Conservation (phyloP, 208 protist genomes). For the Trypanosoma scelopori region DNA sequence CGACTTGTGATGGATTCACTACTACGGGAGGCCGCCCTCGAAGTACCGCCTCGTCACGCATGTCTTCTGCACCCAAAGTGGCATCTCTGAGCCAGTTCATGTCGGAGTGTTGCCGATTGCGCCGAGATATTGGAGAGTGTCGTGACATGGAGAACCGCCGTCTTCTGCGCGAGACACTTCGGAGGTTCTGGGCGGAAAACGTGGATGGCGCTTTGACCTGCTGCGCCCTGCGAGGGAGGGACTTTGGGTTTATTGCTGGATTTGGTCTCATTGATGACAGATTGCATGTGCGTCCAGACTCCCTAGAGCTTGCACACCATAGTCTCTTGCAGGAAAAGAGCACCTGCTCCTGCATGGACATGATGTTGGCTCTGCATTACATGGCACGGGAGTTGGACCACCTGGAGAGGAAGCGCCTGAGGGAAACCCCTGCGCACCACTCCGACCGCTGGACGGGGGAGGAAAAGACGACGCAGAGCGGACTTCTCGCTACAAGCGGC, state of each 20-base stretch:
- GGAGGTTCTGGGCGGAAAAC: slow-evolving; percentile 58
- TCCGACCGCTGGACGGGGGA: not conserved
- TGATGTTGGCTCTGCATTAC: slow-evolving; percentile 60
- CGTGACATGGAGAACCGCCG: slow-evolving; percentile 33
- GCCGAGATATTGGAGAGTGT: slow-evolving; percentile 37
- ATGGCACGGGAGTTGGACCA: slow-evolving; percentile 54
- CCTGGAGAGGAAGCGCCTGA: slow-evolving; percentile 22
- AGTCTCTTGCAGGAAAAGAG: slow-evolving; percentile 33
- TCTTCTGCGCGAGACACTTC: slow-evolving; percentile 35
- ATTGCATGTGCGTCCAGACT: slow-evolving; percentile 43
- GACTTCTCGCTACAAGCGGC: too few species aligned
- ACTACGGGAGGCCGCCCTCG: not conserved
- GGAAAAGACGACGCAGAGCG: not conserved
- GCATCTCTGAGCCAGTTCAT: slow-evolving; percentile 67
- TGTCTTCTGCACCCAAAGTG: not conserved
- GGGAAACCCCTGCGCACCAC: not conserved
- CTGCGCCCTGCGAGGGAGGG: slow-evolving; percentile 50
- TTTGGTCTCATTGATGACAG: slow-evolving; percentile 60
- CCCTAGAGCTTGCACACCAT: slow-evolving; percentile 35
- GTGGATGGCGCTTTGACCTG: slow-evolving; percentile 55
- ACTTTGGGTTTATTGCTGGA: slow-evolving; percentile 67
- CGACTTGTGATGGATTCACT: not conserved
- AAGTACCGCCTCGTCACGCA: not conserved
- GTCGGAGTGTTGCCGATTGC: slow-evolving; percentile 45
- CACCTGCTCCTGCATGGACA: slow-evolving; percentile 43